A percentile compares a stretch with the other conserved stretches of the same genome.
Conservation (phyloP, 192 early-diverging fungal genomes). For the Linnemannia exigua region DNA sequence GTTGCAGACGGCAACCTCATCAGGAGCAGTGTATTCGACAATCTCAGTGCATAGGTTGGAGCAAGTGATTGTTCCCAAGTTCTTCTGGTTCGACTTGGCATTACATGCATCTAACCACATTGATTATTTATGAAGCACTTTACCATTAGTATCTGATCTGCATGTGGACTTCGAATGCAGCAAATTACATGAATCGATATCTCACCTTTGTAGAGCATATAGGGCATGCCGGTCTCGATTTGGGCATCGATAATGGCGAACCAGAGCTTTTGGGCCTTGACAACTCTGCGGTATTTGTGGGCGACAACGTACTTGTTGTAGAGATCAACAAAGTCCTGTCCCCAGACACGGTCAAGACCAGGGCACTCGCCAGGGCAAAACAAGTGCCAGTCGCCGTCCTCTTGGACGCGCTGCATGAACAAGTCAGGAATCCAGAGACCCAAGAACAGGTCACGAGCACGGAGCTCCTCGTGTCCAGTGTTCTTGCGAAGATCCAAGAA, state of each 20-base stretch:
- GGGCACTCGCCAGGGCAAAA: constrained; percentile 96
- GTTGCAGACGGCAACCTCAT: constrained; percentile 98
- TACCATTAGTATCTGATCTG: neutral
- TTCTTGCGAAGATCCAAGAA: constrained; percentile 97
- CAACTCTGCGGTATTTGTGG: constrained; percentile 81
- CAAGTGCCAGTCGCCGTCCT: constrained; percentile 91
- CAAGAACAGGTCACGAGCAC: constrained; percentile 96
- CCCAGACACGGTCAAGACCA: constrained; percentile 88
- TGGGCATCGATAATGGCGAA: constrained; percentile 96
- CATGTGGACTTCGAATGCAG: neutral
- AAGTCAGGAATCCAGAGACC: constrained; percentile 97
- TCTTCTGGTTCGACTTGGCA: constrained; percentile 97
- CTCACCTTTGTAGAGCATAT: constrained; percentile 95
- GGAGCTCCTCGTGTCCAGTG: constrained; percentile 95
- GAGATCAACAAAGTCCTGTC: constrained; percentile 87
- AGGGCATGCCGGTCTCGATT: constrained; percentile 97
- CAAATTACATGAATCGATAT: neutral
- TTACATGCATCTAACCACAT: constrained; percentile 88
- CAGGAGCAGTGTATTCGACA: constrained; percentile 93
- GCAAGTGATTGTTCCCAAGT: constrained; percentile 97
- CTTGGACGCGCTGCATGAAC: constrained; percentile 95
- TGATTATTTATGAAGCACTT: neutral
- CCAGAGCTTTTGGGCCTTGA: constrained; percentile 98
- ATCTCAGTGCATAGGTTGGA: constrained; percentile 98
- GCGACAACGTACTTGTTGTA: constrained; percentile 90